These are phyloP conservation scores for Wickerhamiella qilinensis DNA, from an alignment of 805 yeast species.

Conservation along the genomic window DNA sequence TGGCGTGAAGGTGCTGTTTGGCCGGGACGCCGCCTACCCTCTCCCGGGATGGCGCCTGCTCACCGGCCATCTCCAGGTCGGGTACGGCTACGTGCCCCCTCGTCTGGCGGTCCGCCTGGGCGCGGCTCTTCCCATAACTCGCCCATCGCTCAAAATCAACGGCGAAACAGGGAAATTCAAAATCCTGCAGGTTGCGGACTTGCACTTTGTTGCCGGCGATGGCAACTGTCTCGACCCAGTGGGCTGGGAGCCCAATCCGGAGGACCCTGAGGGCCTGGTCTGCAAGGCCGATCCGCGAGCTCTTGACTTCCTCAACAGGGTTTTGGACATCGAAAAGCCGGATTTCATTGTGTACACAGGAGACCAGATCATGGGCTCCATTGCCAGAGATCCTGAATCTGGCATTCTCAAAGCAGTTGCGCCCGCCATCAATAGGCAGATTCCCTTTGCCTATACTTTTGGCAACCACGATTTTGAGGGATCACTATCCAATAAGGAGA, in stretches of 20 bases:
- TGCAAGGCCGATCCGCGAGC: constrained; percentile 78
- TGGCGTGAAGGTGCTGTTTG: constrained; percentile 56
- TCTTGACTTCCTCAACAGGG: constrained; percentile 37
- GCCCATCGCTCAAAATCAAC: constrained; percentile 8
- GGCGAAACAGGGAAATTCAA: constrained; percentile 40
- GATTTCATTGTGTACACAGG: constrained; percentile 80
- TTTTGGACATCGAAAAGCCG: constrained; percentile 63
- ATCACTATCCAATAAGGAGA: constrained; percentile 37
- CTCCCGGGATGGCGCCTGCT: constrained; percentile 49
- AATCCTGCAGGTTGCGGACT: constrained; percentile 77
- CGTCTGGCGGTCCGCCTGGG: constrained; percentile 17
- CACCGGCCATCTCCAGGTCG: constrained; percentile 15
- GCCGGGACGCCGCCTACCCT: constrained; percentile 60
- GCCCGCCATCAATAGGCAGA: constrained; percentile 48
- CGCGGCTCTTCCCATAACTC: constrained; percentile 4
- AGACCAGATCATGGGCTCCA: constrained; percentile 76
- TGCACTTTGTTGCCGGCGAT: constrained; percentile 73
- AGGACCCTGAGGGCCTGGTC: constrained; percentile 16
- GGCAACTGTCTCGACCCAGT: constrained; percentile 59
- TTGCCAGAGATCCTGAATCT: constrained; percentile 65
- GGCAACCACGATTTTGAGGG: constrained; percentile 97
- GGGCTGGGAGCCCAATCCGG: constrained; percentile 6
- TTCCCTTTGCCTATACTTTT: constrained; percentile 73
- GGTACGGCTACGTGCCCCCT: constrained; percentile 12
- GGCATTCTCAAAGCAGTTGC: constrained; percentile 60